Base-by-base conservation (phyloP, 345 rosid species). In the Corchorus olitorius region DNA sequence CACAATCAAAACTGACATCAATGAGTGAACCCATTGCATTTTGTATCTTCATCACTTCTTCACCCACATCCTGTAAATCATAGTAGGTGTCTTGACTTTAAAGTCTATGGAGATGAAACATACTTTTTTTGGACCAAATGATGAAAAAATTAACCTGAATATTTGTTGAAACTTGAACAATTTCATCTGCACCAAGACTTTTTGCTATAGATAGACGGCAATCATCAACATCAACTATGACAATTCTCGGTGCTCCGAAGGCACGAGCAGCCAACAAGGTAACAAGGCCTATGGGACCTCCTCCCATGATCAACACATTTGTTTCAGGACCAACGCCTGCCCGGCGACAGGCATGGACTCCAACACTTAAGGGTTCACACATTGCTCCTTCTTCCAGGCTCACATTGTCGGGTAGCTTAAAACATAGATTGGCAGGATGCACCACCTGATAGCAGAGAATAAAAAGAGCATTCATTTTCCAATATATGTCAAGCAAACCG, bases 301-400 rank as follows among this genome's bases (percentile, higher is more conserved):
- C 83, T 54, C 94, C 92, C 77, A 87, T 87, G 66, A 87, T 78
- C 81, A 89, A 46, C 6, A 91, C 86, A 60, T 75, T 86, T 7
- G 90, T 85, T 68, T 85, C 87, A 0, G 91, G 89, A 54, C 85
- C 83, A 55, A 89, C 41, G 19, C 75, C 73, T n/a, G 90, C 93
- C 1, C 87, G 83, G 62, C 87, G 83, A 77, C 93, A 86, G 35
- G 93, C 93, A 53, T 86, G 89, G 39, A 91, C 89, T 22, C 93
- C 95, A 19, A 87, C 88, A 73, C 92, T 90, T 15, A 89, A 81
- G 20, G 91, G 94, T 65, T 90, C 92, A 37, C 95, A 88, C 91
- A 91, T 89, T 43, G 93, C 91, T 72, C 91, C 93, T 81, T 90
- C 94, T 79, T 91, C 93, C 77, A 86, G 70, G 86, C 87, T 89